Percentiles rank a stretch among this genome's conserved stretches.
Conservation (phyloP, 768 basidiomycete genomes). For the Boletus sp. region DNA sequence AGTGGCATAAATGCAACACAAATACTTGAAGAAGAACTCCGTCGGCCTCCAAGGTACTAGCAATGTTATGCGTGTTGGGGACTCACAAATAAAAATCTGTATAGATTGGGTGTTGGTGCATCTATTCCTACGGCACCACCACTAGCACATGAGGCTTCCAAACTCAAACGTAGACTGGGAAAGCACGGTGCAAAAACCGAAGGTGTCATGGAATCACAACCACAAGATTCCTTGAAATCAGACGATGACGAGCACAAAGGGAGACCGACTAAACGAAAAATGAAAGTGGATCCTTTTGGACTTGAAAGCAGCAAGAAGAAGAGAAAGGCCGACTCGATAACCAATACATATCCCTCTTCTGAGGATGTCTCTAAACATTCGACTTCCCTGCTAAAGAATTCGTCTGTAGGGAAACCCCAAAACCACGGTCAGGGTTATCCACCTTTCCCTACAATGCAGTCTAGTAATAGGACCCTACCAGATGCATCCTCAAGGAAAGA, state of each 20-base stretch:
- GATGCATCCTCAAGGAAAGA: conserved; percentile 9
- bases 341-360: background rate
- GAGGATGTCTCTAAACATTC: background rate
- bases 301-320: conserved; percentile 39
- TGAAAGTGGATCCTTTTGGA: conserved; percentile 56
- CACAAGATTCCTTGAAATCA: conserved; percentile 25
- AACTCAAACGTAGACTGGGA: conserved; percentile 58
- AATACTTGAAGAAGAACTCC: conserved; percentile 66
- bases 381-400: background rate
- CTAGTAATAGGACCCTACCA: conserved; percentile 2
- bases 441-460: background rate
- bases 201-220: conserved; percentile 36
- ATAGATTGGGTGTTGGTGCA: conserved; percentile 76
- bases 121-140: conserved; percentile 48
- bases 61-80: background rate
- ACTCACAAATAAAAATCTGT: conserved; percentile 7
- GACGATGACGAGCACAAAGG: conserved; percentile 59
- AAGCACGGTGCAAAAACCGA: conserved; percentile 49
- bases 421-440: conserved; percentile 12
- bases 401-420: background rate
- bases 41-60: conserved; percentile 64
- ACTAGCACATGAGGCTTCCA: conserved; percentile 53
- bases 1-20: conserved; percentile 38
- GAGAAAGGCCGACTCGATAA: conserved; percentile 36
- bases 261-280: conserved; percentile 57